Conservation (phyloP, 805 yeast genomes). For the Yamadazyma nakazawae region DNA sequence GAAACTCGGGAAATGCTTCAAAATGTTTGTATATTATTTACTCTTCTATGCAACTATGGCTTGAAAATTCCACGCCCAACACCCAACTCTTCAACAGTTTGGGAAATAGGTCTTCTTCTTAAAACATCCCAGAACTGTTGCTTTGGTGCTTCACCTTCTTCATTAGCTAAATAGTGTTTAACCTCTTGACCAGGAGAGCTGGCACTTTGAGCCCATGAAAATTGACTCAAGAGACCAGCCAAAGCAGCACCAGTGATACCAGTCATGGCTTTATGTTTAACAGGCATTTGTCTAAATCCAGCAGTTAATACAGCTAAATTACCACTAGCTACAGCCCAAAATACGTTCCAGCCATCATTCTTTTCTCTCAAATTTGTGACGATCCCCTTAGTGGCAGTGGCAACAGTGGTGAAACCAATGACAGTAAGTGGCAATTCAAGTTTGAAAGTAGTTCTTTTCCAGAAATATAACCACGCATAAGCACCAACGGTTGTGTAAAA, state of each 20-base stretch:
- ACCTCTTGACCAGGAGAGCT: conserved; percentile 36
- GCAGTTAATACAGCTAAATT: conserved; percentile 46
- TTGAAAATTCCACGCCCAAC: conserved; percentile 57
- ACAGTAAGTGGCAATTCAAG: conserved; percentile 38
- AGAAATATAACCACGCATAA: conserved; percentile 43
- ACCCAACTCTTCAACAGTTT: conserved; percentile 75
- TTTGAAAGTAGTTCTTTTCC: conserved; percentile 43
- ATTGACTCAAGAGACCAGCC: conserved; percentile 36
- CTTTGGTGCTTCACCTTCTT: conserved; percentile 29
- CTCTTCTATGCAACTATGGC: conserved; percentile 18
- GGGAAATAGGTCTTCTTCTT: conserved; percentile 77
- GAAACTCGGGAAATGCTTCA: neutral
- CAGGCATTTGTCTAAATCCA: conserved; percentile 40
- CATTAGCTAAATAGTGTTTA: conserved; percentile 39
- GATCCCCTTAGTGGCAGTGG: conserved; percentile 47
- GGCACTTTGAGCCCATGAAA: conserved; percentile 40
- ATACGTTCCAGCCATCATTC: conserved; percentile 60
- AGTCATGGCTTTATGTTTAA: conserved; percentile 38
- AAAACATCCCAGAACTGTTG: conserved; percentile 75
- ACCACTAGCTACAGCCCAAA: conserved; percentile 59
- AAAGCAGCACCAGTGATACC: conserved; percentile 39
- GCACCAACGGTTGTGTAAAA: conserved; percentile 49
- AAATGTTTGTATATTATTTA: neutral
- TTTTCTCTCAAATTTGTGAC: conserved; percentile 59
- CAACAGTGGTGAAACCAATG: conserved; percentile 46